Evolutionary conservation across 1,284 basidiomycete genomes (phyloP).

Genomic region (Puccinia polysora): DNA sequence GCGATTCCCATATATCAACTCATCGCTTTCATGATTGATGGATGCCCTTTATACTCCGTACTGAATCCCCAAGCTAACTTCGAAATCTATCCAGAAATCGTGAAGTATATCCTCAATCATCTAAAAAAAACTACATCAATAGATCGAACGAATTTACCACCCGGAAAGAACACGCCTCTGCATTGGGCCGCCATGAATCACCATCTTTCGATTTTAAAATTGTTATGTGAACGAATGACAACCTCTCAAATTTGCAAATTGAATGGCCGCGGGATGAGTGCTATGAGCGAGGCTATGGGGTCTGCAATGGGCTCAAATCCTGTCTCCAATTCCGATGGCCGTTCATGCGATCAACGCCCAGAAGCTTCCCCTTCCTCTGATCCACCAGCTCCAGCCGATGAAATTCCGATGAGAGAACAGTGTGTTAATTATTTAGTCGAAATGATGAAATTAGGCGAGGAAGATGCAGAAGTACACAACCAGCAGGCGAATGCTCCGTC

Average conservation of each 20-base stretch:
- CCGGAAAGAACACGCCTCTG: constrained; percentile 60
- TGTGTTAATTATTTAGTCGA: constrained; percentile 42
- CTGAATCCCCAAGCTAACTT: too few species aligned
- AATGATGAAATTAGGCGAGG: constrained; percentile 42
- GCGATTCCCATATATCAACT: constrained; percentile 50
- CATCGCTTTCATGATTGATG: neutral
- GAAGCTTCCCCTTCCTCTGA: neutral
- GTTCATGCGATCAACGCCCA: too few species aligned
- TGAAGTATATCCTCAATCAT: constrained; percentile 28
- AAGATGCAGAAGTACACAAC: neutral
- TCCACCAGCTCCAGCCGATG: neutral
- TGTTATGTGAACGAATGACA: constrained; percentile 61
- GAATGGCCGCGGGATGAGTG: constrained; percentile 38
- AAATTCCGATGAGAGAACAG: constrained; percentile 38
- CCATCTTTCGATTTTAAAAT: constrained; percentile 64
- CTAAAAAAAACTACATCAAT: constrained; percentile 5
- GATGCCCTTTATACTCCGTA: neutral
- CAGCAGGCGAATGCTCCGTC: too few species aligned
- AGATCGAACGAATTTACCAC: constrained; percentile 20
- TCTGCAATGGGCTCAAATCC: neutral
- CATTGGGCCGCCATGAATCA: constrained; percentile 83
- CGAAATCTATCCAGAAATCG: constrained; percentile 14
- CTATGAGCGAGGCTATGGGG: constrained; percentile 42
- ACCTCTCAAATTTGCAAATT: constrained; percentile 48
- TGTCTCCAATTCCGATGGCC: neutral